Evolutionary conservation across 805 yeast genomes (phyloP).

Genomic region (Schwanniomyces sp.): DNA sequence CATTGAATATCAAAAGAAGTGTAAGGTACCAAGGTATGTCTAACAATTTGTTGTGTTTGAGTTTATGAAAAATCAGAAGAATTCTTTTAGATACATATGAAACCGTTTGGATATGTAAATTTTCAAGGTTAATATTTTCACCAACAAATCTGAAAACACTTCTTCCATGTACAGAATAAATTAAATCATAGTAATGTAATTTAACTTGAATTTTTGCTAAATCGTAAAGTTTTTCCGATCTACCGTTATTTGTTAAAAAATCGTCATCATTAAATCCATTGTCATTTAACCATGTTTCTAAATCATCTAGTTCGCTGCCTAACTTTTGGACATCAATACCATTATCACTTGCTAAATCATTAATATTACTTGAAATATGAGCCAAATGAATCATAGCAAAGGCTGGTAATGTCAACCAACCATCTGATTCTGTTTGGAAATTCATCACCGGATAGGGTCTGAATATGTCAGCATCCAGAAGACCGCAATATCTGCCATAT

Average conservation of each 20-base stretch:
- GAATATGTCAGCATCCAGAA: slow-evolving; percentile 35
- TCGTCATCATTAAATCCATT: slow-evolving; percentile 33
- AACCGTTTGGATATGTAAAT: slow-evolving; percentile 29
- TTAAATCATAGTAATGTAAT: slow-evolving; percentile 38
- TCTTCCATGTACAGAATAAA: slow-evolving; percentile 36
- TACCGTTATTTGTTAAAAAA: slow-evolving; percentile 8
- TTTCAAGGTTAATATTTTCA: slow-evolving; percentile 24
- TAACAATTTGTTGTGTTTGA: slow-evolving; percentile 25
- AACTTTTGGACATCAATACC: slow-evolving; percentile 28
- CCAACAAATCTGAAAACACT: slow-evolving; percentile 31
- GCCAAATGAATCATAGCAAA: slow-evolving; percentile 47
- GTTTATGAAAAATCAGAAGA: slow-evolving; percentile 25
- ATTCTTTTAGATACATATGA: slow-evolving; percentile 28
- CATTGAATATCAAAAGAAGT: slow-evolving; percentile 43
- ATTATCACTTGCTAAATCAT: slow-evolving; percentile 24
- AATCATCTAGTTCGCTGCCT: slow-evolving; percentile 24
- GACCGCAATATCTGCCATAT: slow-evolving; percentile 45
- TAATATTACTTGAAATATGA: slow-evolving; percentile 35
- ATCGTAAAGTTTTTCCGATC: slow-evolving; percentile 10
- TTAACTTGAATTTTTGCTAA: slow-evolving; percentile 35
- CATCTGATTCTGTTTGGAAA: slow-evolving; percentile 34
- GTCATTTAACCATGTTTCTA: slow-evolving; percentile 31
- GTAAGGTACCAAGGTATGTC: slow-evolving; percentile 55
- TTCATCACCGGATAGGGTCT: slow-evolving; percentile 30
- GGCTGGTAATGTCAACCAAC: slow-evolving; percentile 50